phyloP scores from a whole-genome alignment of 441 rosid species.

The Euphorbia corollata region DNA sequence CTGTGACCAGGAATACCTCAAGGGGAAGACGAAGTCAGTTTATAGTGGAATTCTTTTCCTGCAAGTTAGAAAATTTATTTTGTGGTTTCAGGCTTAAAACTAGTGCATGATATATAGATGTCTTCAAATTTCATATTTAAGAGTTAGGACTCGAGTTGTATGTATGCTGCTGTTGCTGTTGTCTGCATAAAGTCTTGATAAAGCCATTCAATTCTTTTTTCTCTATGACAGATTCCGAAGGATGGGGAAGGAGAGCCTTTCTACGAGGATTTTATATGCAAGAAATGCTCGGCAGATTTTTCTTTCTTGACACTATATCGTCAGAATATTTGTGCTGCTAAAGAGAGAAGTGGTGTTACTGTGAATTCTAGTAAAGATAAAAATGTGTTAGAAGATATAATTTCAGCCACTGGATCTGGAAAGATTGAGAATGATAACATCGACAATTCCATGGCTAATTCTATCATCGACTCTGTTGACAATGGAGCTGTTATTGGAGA shows the following conservation, averaged over 20 bases:
- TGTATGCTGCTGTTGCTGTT: neutral
- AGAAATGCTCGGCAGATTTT: conserved; percentile 54
- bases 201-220: neutral
- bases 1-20: neutral
- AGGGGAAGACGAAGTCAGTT: neutral
- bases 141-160: no score
- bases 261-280: conserved; percentile 83
- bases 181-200: neutral
- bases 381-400: conserved; percentile 33
- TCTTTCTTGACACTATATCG: conserved; percentile 66
- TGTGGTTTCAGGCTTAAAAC: neutral
- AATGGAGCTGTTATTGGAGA: conserved; percentile 28
- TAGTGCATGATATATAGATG: no score
- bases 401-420: conserved; percentile 31
- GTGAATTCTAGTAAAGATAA: conserved; percentile 40
- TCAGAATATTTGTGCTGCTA: conserved; percentile 49
- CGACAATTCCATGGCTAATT: conserved; percentile 15
- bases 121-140: no score
- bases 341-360: conserved; percentile 22
- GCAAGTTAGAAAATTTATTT: neutral
- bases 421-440: conserved; percentile 34
- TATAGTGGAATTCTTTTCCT: neutral
- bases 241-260: conserved; percentile 82
- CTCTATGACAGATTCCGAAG: conserved; percentile 55
- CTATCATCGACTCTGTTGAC: conserved; percentile 20